Conservation (phyloP, 2,329 filamentous ascomycete species). For the Geosmithia flava region DNA sequence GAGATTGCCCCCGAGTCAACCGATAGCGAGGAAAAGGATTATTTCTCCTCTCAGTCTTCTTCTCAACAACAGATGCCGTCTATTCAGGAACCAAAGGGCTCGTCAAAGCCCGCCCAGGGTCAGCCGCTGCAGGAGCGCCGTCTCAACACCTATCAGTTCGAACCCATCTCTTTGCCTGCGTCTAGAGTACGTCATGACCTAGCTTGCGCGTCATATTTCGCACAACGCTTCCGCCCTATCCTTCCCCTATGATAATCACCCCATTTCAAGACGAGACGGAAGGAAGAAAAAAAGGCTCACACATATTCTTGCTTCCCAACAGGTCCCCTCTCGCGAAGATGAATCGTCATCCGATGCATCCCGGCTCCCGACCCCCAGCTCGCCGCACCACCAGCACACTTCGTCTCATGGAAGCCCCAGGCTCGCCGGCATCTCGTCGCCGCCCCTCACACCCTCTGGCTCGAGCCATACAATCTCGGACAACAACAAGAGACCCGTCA, state of each 20-base stretch:
- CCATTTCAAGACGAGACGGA: too few species aligned
- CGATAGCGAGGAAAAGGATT: conserved; percentile 5
- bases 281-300: background rate
- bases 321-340: conserved; percentile 51
- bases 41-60: conserved; percentile 10
- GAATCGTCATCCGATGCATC: conserved; percentile 43
- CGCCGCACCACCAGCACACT: conserved; percentile 40
- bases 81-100: conserved; percentile 54
- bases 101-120: conserved; percentile 62
- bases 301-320: background rate
- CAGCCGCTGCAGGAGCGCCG: conserved; percentile 69
- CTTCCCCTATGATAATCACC: background rate
- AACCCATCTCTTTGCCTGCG: conserved; percentile 77
- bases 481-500: conserved; percentile 15
- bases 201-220: conserved; percentile 3
- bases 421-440: conserved; percentile 66
- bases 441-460: conserved; percentile 77
- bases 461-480: conserved; percentile 34
- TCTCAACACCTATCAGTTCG: conserved; percentile 79
- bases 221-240: conserved; percentile 2
- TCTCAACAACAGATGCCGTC: conserved; percentile 24
- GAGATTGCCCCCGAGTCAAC: conserved; percentile 40
- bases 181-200: conserved; percentile 54
- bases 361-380: conserved; percentile 50
- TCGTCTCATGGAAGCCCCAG: conserved; percentile 58